Evolutionary conservation across 257 asterid genomes (phyloP), one percentile per base, ranked within the genome.

Genomic region (Solanum paucissectum): DNA sequence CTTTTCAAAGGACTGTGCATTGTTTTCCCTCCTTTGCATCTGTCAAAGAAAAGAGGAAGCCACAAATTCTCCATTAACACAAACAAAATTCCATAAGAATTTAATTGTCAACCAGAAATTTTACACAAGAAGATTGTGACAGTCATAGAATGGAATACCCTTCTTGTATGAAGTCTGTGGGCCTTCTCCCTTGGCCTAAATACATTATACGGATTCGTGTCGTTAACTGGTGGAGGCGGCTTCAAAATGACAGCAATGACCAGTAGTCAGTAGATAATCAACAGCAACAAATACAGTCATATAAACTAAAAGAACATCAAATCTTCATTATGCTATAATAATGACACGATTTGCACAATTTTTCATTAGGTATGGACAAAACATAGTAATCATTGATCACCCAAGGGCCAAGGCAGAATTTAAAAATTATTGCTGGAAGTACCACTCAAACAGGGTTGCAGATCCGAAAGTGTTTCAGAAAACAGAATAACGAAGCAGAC

Each of bases 11-110:
- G 99, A 97, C 90, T 96, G 99, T 87, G 91, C 96, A 72, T 96
- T 97, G 98, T 97, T 97, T 89, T 97, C 99, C 92, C 99, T 95
- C 92, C 99, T 94, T 92, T 97, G 99, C 99, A 97, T 96, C 99
- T 97, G 92, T 89, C 88, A 37, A 90, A 75, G 86, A 90, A 62
- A 82, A 87, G 87, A 32, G 87, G 85, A 83, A 85, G 68, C 84
- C 37, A 60, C 76, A 87, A 71, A 36, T 29, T 82, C 79, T 16
- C 84, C 88, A 82, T 81, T 32, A 89, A 77, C 60, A 42, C 83
- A 83, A 77, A 3, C n/a, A 46, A 37, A 74, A 66, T 23, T 66
- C 85, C 90, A 20, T 38, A 13, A 76, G 14, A 29, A 34, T 36
- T 44, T 86, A 60, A 68, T 79, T 58, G 83, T 83, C 20, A 66